A percentile compares a stretch with the other conserved stretches of the same genome.
phyloP scores from a whole-genome alignment of 2,329 filamentous ascomycete genomes.

The Incumbomyces delicatus region DNA sequence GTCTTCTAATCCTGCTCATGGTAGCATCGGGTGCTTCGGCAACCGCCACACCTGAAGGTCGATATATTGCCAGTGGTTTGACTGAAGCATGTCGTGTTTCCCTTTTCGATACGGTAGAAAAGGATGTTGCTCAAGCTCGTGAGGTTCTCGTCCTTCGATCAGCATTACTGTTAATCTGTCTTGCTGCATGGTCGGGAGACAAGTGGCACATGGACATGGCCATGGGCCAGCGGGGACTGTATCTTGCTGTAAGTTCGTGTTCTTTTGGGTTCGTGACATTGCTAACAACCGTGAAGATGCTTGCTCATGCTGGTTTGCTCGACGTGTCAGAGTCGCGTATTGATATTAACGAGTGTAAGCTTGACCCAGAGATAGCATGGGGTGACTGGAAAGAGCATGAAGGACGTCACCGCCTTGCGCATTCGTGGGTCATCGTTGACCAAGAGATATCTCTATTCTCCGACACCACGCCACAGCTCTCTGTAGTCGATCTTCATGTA shows the following conservation, averaged over 20 bases:
- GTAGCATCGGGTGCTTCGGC: slow-evolving; percentile 60
- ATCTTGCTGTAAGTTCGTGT: slow-evolving; percentile 45
- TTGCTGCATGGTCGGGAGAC: slow-evolving; percentile 64
- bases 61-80: slow-evolving; percentile 55
- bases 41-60: slow-evolving; percentile 55
- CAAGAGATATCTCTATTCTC: slow-evolving; percentile 61
- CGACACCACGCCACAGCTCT: slow-evolving; percentile 53
- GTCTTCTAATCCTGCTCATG: slow-evolving; percentile 59
- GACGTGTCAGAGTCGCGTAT: slow-evolving; percentile 42
- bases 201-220: slow-evolving; percentile 71
- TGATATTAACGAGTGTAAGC: slow-evolving; percentile 34
- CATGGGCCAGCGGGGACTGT: slow-evolving; percentile 65
- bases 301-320: slow-evolving; percentile 59
- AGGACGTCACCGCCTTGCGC: slow-evolving; percentile 56
- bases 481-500: slow-evolving; percentile 54
- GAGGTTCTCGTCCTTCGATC: slow-evolving; percentile 56
- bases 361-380: slow-evolving; percentile 48
- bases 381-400: slow-evolving; percentile 57
- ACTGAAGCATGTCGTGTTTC: slow-evolving; percentile 64
- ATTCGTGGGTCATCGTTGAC: slow-evolving; percentile 66
- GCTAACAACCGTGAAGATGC: slow-evolving; percentile 41
- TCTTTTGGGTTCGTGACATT: neutral
- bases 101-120: slow-evolving; percentile 62
- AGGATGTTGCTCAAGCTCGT: slow-evolving; percentile 57
- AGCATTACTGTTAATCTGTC: slow-evolving; percentile 56